Percentiles rank a stretch among this genome's conserved stretches.
Evolutionary conservation across 805 yeast genomes (phyloP).

Genomic region (Ogataea paradorogensis): DNA sequence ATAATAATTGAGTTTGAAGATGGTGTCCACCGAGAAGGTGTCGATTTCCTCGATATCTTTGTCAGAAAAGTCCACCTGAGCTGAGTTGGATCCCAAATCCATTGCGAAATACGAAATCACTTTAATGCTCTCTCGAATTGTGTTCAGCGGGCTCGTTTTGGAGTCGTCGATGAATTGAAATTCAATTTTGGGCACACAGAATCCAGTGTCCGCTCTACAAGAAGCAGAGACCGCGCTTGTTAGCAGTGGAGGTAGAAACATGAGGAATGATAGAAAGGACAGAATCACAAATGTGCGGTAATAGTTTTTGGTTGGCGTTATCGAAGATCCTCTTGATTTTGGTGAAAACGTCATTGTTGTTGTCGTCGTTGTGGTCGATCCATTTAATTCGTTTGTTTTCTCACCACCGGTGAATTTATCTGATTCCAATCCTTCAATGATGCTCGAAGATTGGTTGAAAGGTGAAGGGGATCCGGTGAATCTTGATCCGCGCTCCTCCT

Average conservation of each 20-base stretch:
- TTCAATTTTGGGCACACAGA: conserved; percentile 44
- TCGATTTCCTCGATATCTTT: conserved; percentile 35
- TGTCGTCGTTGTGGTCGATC: conserved; percentile 7
- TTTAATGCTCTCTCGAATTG: conserved; percentile 42
- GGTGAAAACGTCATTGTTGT: conserved; percentile 7
- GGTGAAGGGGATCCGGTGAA: conserved; percentile 7
- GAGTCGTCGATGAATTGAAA: conserved; percentile 39
- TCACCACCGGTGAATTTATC: conserved; percentile 10
- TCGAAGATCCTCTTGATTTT: conserved; percentile 1
- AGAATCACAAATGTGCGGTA: conserved; percentile 24
- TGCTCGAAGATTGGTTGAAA: conserved; percentile 6
- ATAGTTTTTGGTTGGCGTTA: conserved; percentile 17
- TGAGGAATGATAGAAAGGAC: conserved; percentile 21
- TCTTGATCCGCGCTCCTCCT: conserved; percentile 9
- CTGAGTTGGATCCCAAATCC: conserved; percentile 35
- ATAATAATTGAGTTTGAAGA: conserved; percentile 42
- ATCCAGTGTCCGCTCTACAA: conserved; percentile 31
- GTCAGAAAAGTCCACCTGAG: conserved; percentile 15
- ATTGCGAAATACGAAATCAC: conserved; percentile 44
- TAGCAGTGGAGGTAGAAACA: conserved; percentile 27
- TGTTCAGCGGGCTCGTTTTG: conserved; percentile 34
- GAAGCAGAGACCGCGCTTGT: conserved; percentile 26
- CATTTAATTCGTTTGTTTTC: conserved; percentile 4
- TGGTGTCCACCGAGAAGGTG: conserved; percentile 41
- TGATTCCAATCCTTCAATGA: conserved; percentile 7